Evolutionary conservation across 2,329 filamentous ascomycete genomes (phyloP), one percentile per base, ranked within the genome.

Genomic region (Pezicula rhizophila): DNA sequence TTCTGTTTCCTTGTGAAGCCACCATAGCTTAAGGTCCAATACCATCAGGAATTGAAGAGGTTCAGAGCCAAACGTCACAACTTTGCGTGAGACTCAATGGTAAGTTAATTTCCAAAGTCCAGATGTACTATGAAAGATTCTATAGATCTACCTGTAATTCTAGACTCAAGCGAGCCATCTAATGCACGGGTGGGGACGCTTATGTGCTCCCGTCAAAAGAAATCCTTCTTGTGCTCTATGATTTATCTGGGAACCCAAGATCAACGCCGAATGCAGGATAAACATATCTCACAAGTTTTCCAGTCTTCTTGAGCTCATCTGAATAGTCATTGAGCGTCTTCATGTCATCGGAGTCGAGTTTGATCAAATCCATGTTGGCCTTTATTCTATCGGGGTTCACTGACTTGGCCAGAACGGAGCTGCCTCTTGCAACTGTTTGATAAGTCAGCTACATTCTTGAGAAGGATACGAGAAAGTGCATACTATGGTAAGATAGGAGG

Each of bases 331-430:
- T 68, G 12, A 84, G 68, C 43, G 67, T 68, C 65, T 77, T 73
- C 60, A 84, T 61, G 55, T 90, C 86, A n/a, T 76, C 74, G 6
- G 68, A 72, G 58, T 84, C 80, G 41, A 87, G 75, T 59, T 81
- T 76, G 58, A 87, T 75, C 47, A 88, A 73, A 55, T 83, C 77
- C 64, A 78, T 71, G 68, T 90, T 90, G 60, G 82, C 76, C 62
- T 83, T 78, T 66, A 89, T 89, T 57, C 85, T 77, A 42, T 75
- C 74, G 12, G 78, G 76, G 6, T 77, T 87, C 35, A 87, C 82
- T 0, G 84, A 88, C 68, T 89, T 89, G 60, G 86, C 78, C 25
- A 90, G 74, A 15, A 89, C 86, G 6, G 83, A 87, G 62, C 73
- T 78, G 57, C 84, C 84, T 52, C 83, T 78, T 46, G 81, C 77